Base-by-base conservation (phyloP, 257 asterid genomes). In the Prunella vulgaris region DNA sequence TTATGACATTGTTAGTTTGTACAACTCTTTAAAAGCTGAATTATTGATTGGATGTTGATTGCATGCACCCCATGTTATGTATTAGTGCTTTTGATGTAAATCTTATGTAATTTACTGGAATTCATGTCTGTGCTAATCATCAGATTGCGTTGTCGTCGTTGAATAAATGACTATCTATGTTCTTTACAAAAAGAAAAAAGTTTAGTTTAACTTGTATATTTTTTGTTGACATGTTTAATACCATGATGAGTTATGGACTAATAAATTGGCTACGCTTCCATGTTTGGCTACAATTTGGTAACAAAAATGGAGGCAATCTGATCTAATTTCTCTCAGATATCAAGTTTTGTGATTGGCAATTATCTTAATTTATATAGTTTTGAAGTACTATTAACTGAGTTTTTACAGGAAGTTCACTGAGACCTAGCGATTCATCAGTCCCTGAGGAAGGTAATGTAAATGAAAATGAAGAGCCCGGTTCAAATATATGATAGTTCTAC, bases 1-100 rank as follows among this genome's bases (percentile, higher is more conserved):
- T 60, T 93, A 93, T 81, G 99, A 93, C 78, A 82, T 87, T 81
- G 97, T 93, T 73, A 84, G 95, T 85, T 22, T 17, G 60, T 42
- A 15, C 4, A 30, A 51, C 8, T 20, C 78, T 68, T 38, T 33
- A 54, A 7, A n/a, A 2, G 56, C 27, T 33, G 20, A 65, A 42
- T 61, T 52, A 2, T 48, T 66, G 61, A 63, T 60, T 48, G 56
- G 44, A 63, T 7, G 0, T 42, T 7, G 42, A 56, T 15, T 62
- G 71, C 75, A 33, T 53, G 33, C 2, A 71, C 46, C 17, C 51
- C 30, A 5, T 72, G 64, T 60, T 61, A 32, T 22, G 52, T 21
- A 51, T 56, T 30, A 21, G 30, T 35, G 40, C n/a, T 17, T 49
- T 27, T 28, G 64, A 64, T 25, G 44, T 68, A 8, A 27, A 7